Percentiles rank a stretch among this genome's conserved stretches.
These are phyloP conservation scores for Neobulgaria alba DNA, from an alignment of 2,329 filamentous ascomycete species.

Conservation along the genomic window DNA sequence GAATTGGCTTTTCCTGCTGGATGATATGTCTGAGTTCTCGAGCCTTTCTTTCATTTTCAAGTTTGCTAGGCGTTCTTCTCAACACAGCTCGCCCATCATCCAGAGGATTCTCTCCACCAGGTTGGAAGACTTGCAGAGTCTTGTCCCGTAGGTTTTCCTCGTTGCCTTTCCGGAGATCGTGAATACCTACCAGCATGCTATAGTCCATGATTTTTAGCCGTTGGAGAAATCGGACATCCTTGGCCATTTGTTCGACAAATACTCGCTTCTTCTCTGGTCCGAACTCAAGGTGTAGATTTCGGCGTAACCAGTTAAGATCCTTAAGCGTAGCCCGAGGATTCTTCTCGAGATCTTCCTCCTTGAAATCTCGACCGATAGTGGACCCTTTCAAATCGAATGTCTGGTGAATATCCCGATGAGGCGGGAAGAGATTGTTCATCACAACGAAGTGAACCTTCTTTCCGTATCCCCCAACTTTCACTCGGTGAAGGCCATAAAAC, in stretches of 20 bases:
- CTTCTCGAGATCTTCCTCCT: constrained; percentile 74
- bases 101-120: constrained; percentile 57
- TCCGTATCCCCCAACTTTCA: constrained; percentile 96
- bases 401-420: constrained; percentile 92
- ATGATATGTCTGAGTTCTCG: constrained; percentile 87
- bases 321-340: constrained; percentile 93
- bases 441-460: constrained; percentile 99
- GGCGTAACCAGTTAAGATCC: constrained; percentile 90
- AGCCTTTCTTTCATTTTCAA: constrained; percentile 86
- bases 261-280: constrained; percentile 80
- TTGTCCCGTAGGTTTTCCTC: constrained; percentile 87
- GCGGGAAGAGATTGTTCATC: constrained; percentile 99
- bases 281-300: constrained; percentile 78
- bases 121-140: constrained; percentile 89
- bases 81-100: constrained; percentile 50
- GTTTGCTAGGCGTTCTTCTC: constrained; percentile 82
- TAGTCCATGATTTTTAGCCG: constrained; percentile 97
- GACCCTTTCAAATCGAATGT: constrained; percentile 97
- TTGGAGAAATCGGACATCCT: constrained; percentile 80
- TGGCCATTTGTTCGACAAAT: constrained; percentile 82
- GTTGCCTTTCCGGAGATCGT: constrained; percentile 83
- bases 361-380: constrained; percentile 85
- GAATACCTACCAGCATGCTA: constrained; percentile 87
- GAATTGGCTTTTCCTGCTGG: constrained; percentile 86
- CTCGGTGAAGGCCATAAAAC: constrained; percentile 93